Conservation (phyloP, 306 rosid species). For the Rubus idaeus region DNA sequence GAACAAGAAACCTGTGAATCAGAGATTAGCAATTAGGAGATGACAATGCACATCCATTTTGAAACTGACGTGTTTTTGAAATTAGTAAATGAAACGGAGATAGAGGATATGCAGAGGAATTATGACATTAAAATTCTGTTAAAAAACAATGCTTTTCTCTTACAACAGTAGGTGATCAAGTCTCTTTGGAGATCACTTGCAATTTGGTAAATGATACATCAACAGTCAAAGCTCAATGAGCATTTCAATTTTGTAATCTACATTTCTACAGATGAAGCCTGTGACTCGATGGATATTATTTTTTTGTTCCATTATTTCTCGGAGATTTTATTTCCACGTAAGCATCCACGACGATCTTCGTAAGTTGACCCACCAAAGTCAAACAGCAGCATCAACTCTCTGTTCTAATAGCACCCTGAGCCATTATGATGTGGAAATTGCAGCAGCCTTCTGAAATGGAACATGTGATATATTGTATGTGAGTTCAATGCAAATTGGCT, state of each 20-base stretch:
- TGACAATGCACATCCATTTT: neutral
- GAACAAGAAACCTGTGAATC: neutral
- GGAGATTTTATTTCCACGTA: slow-evolving; percentile 16
- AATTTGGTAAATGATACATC: neutral
- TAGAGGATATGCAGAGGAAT: neutral
- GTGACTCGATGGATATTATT: neutral
- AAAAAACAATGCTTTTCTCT: neutral
- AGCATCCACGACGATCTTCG: slow-evolving; percentile 10
- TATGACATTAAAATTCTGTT: neutral
- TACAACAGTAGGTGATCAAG: neutral
- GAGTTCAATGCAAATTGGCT: slow-evolving; percentile 7
- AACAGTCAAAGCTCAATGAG: neutral
- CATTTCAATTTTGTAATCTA: neutral
- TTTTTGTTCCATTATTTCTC: neutral
- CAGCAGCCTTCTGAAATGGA: slow-evolving; percentile 59
- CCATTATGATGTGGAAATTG: slow-evolving; percentile 39
- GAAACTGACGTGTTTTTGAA: neutral
- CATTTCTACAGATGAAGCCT: neutral
- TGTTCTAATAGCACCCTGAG: neutral
- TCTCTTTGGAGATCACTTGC: neutral
- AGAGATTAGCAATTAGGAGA: neutral
- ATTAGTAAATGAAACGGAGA: neutral
- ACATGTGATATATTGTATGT: neutral
- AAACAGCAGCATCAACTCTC: slow-evolving; percentile 17
- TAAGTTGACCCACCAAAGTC: slow-evolving; percentile 13